A percentile compares a stretch with the other conserved stretches of the same genome.
These are phyloP conservation scores for Boletus huronensis DNA, from an alignment of 768 basidiomycete genomes.

Conservation along the genomic window DNA sequence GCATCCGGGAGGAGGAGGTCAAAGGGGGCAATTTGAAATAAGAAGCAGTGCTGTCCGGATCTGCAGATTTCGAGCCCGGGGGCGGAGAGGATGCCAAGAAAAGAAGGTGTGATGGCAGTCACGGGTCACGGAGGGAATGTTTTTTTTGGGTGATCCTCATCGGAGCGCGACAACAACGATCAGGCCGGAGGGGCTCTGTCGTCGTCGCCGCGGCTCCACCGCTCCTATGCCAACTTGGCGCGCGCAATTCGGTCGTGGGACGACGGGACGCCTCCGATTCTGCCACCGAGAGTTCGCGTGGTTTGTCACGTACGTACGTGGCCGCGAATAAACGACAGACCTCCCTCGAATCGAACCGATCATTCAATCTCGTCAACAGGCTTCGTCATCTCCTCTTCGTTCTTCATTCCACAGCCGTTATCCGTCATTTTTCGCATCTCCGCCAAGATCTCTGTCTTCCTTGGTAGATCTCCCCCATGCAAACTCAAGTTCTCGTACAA, in stretches of 20 bases:
- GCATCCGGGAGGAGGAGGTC: too few species aligned
- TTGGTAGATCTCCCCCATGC: constrained; percentile 23
- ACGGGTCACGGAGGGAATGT: constrained; percentile 20
- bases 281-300: constrained; percentile 10
- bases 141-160: background rate
- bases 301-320: constrained; percentile 22
- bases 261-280: background rate
- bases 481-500: constrained; percentile 26
- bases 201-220: background rate
- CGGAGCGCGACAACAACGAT: background rate
- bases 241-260: background rate
- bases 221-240: constrained; percentile 10
- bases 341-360: constrained; percentile 24
- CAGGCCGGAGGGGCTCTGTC: constrained; percentile 1
- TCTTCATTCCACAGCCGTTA: constrained; percentile 16
- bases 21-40: too few species aligned
- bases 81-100: too few species aligned
- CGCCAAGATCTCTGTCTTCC: constrained; percentile 9
- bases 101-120: too few species aligned
- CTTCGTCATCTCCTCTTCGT: constrained; percentile 14
- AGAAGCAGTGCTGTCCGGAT: too few species aligned
- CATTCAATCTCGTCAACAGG: constrained; percentile 23
- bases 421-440: constrained; percentile 13
- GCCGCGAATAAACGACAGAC: constrained; percentile 30
- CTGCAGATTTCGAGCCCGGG: too few species aligned